These are phyloP conservation scores for Isabelozyma heimii DNA, from an alignment of 805 yeast species.

Conservation along the genomic window DNA sequence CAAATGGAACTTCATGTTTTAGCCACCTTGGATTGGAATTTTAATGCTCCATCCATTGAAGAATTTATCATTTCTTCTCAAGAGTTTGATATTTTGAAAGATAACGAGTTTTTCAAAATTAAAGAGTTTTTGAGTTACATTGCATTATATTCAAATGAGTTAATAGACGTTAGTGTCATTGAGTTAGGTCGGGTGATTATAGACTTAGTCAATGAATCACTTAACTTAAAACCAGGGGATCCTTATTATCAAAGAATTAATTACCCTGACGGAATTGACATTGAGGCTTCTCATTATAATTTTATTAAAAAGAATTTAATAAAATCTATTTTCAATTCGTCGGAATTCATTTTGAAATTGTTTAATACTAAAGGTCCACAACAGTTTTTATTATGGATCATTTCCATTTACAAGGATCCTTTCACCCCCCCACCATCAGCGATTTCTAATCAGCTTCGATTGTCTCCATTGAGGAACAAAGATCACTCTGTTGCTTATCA, in stretches of 20 bases:
- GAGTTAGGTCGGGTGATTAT: conserved; percentile 29
- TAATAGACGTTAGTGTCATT: conserved; percentile 32
- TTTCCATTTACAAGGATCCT: conserved; percentile 1
- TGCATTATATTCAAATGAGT: conserved; percentile 45
- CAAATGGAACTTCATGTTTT: conserved; percentile 60
- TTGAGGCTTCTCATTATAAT: conserved; percentile 14
- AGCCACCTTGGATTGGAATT: conserved; percentile 56
- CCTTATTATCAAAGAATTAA: conserved; percentile 21
- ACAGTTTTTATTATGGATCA: conserved; percentile 14
- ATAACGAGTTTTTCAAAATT: conserved; percentile 39
- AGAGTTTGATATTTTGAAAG: conserved; percentile 29
- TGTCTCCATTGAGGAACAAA: background rate
- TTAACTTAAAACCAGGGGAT: conserved; percentile 17
- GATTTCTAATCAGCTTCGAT: background rate
- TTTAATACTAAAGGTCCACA: conserved; percentile 30
- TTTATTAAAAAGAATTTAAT: conserved; percentile 24
- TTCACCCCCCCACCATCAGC: background rate
- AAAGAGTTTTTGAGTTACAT: conserved; percentile 51
- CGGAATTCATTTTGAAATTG: conserved; percentile 24
- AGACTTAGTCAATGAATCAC: conserved; percentile 30
- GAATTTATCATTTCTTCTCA: conserved; percentile 31
- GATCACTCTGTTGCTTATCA: background rate
- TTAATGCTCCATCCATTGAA: conserved; percentile 57
- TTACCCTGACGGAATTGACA: conserved; percentile 3
- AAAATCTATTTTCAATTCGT: conserved; percentile 22